These are phyloP conservation scores for Ogataea paraovalis DNA, from an alignment of 805 yeast species.

Conservation along the genomic window DNA sequence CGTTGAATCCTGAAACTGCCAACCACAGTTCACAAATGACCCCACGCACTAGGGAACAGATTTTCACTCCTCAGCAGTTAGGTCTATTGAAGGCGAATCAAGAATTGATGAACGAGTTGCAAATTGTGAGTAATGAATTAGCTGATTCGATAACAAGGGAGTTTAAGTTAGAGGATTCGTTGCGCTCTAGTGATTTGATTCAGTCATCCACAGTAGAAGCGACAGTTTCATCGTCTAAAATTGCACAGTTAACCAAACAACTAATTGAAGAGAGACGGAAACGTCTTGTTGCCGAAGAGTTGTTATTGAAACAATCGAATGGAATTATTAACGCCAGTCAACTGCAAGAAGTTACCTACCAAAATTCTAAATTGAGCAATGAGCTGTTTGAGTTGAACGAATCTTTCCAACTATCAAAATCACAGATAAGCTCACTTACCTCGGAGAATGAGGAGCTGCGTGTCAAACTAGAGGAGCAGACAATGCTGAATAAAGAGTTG, in stretches of 20 bases:
- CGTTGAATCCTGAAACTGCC: not conserved
- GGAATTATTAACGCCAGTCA: conserved; percentile 33
- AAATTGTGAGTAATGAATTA: conserved; percentile 64
- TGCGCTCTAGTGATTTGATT: conserved; percentile 18
- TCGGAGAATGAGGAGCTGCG: conserved; percentile 35
- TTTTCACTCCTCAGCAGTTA: conserved; percentile 55
- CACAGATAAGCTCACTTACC: conserved; percentile 40
- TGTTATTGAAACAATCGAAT: conserved; percentile 43
- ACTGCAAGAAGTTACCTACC: conserved; percentile 53
- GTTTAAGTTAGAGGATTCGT: conserved; percentile 48
- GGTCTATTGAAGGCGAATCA: conserved; percentile 58
- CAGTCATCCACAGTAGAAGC: conserved; percentile 25
- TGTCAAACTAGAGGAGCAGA: conserved; percentile 37
- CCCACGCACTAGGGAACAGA: not conserved
- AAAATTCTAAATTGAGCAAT: conserved; percentile 48
- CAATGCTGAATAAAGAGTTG: conserved; percentile 38
- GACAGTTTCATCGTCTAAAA: conserved; percentile 37
- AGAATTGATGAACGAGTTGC: conserved; percentile 57
- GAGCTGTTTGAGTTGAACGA: conserved; percentile 48
- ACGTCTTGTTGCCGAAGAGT: conserved; percentile 69
- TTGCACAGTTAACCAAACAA: conserved; percentile 52
- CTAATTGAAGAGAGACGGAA: conserved; percentile 61
- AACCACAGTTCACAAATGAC: not conserved
- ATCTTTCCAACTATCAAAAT: conserved; percentile 40
- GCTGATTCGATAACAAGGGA: conserved; percentile 72